A percentile compares a stretch with the other conserved stretches of the same genome.
Evolutionary conservation across 768 basidiomycete species (phyloP).

Genomic region (Panellus pusillus): DNA sequence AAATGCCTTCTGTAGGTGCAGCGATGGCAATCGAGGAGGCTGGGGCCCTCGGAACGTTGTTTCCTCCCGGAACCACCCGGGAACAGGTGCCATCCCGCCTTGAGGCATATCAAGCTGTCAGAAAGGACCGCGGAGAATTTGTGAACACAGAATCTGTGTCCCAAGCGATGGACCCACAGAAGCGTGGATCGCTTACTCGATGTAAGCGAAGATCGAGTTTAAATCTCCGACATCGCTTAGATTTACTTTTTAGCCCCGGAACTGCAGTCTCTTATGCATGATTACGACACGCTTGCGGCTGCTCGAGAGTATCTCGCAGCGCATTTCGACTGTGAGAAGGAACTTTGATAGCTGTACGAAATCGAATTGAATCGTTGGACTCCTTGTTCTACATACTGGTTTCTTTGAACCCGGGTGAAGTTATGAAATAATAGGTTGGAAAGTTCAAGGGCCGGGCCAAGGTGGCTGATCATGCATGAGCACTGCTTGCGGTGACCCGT

Average conservation of each 20-base stretch:
- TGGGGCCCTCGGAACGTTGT: constrained; percentile 4
- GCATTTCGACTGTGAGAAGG: not conserved
- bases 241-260: constrained; percentile 1
- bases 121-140: constrained; percentile 16
- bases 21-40: constrained; percentile 29
- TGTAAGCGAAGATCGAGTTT: constrained; percentile 2
- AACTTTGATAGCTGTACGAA: too few species aligned
- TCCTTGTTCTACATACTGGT: too few species aligned
- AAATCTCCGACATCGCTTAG: not conserved
- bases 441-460: too few species aligned
- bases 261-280: not conserved
- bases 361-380: too few species aligned
- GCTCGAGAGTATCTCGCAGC: constrained; percentile 8
- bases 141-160: constrained; percentile 8
- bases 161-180: constrained; percentile 6
- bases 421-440: too few species aligned
- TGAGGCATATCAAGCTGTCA: constrained; percentile 9
- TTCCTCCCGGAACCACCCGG: constrained; percentile 4
- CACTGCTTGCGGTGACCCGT: too few species aligned
- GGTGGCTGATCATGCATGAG: too few species aligned
- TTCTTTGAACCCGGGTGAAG: too few species aligned
- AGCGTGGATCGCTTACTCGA: constrained; percentile 1
- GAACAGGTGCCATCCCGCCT: constrained; percentile 10
- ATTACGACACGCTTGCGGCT: constrained; percentile 4
- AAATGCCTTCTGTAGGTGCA: not conserved